phyloP scores from a whole-genome alignment of 257 asterid genomes.

The Dorcoceras hygrometricum region DNA sequence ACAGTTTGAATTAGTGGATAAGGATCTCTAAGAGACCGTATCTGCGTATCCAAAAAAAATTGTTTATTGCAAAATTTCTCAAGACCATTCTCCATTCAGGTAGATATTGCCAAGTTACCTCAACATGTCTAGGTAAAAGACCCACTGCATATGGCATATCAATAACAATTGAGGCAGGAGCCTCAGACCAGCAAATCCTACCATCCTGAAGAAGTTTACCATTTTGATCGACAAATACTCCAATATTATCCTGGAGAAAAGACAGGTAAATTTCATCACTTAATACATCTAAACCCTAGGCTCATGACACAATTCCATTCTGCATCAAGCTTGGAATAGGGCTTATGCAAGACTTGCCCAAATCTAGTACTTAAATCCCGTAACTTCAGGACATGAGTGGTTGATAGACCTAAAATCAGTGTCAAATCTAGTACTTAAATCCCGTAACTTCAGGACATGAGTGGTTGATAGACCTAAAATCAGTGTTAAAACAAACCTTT shows the following conservation, averaged over 20 bases:
- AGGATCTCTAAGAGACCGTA: conserved; percentile 91
- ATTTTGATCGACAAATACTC: conserved; percentile 94
- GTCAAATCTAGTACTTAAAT: conserved; percentile 3
- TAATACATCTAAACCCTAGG: conserved; percentile 6
- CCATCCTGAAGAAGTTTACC: conserved; percentile 98
- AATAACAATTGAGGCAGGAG: conserved; percentile 71
- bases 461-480: conserved; percentile 19
- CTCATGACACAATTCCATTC: neutral
- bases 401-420: conserved; percentile 21
- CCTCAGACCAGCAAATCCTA: conserved; percentile 97
- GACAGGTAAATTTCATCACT: conserved; percentile 13
- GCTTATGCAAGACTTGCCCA: conserved; percentile 2
- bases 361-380: neutral
- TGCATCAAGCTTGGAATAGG: conserved; percentile 16
- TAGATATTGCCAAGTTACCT: conserved; percentile 47
- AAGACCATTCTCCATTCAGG: conserved; percentile 15
- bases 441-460: neutral
- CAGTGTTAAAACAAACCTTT: conserved; percentile 15
- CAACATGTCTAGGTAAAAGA: conserved; percentile 85
- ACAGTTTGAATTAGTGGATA: conserved; percentile 92
- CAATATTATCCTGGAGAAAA: conserved; percentile 82
- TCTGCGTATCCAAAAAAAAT: conserved; percentile 43
- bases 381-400: conserved; percentile 1
- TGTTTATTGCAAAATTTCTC: conserved; percentile 22
- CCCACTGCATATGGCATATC: conserved; percentile 91